Base-by-base conservation (phyloP, 371 early-diverging fungal genomes). In the Mucor indicus region DNA sequence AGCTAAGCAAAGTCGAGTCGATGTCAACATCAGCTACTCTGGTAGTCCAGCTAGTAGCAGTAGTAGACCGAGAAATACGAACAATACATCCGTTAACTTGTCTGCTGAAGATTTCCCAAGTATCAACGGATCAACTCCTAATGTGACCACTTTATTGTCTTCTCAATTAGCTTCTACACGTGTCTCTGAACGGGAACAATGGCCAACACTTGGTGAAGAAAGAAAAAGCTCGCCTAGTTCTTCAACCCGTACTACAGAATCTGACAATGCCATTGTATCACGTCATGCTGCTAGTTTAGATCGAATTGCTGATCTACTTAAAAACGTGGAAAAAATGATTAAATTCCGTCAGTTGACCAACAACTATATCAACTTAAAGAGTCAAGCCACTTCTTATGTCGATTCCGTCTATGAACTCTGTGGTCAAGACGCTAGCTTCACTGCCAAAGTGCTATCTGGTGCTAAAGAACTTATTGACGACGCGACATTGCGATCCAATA, bases 321-420 rank as follows among this genome's bases (percentile, higher is more conserved):
- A 76, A 29, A 71, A 65, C 13, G 57, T 64, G 10, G 75, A 72
- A n/a, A 72, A 75, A 16, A 50, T 86, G 6, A 60, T 68, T 8
- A 80, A 81, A 48, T 88, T 89, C 60, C 78, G 81, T 47, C 60
- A 69, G 4, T 30, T 84, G 17, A 80, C 78, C 0, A 71, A 69
- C 2, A 60, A 68, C 8, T 89, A 76, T 61, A 55, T 42, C 17
- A 68, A 70, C 17, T 49, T 58, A 5, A 50, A 50, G n/a, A 66
- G 74, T 7, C 67, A 76, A 19, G 71, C 75, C 11, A 70, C 75
- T 30, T 68, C 70, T 16, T 86, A 77, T 51, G 62, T 90, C 11
- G 60, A 66, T 6, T 60, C 69, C 7, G 57, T 89, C 22, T 57
- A 76, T 21, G 47, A 64, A 0, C 55, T 89, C 7, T 80, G 79